A percentile compares a stretch with the other conserved stretches of the same genome.
phyloP scores from a whole-genome alignment of 805 yeast species.

The Wickerhamomyces chaumierensis region DNA sequence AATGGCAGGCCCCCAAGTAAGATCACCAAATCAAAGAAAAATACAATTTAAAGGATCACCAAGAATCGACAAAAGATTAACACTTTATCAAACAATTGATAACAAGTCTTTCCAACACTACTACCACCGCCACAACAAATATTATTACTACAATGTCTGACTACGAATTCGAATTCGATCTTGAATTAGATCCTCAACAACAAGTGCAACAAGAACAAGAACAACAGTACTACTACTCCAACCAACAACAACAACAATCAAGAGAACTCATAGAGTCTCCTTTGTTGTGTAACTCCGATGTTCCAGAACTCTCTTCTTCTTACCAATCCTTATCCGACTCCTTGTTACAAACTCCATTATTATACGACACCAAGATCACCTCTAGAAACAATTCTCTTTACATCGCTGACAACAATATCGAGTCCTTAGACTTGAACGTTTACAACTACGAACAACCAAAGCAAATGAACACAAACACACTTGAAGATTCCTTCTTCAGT shows the following conservation, averaged over 20 bases:
- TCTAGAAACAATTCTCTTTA: conserved; percentile 9
- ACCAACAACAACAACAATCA: background rate
- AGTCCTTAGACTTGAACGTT: background rate
- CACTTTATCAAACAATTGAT: background rate
- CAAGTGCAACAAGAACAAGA: background rate
- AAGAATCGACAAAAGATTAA: background rate
- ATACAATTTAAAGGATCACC: no score
- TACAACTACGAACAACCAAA: background rate
- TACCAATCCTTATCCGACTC: background rate
- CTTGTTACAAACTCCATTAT: conserved; percentile 11
- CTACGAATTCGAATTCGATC: background rate
- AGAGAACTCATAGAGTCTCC: background rate
- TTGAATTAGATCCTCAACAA: background rate
- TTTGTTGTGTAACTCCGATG: background rate
- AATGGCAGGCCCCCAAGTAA: no score
- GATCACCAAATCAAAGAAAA: no score
- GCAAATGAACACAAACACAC: background rate
- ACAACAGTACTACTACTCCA: background rate
- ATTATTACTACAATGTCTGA: background rate
- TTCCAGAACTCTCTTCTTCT: background rate
- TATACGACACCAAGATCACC: conserved; percentile 15
- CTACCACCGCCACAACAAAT: background rate
- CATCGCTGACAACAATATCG: conserved; percentile 2
- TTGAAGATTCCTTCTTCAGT: background rate
- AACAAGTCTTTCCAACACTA: background rate